Evolutionary conservation across 2,329 filamentous ascomycete genomes (phyloP).

Genomic region (Cordyceps pruinosa): DNA sequence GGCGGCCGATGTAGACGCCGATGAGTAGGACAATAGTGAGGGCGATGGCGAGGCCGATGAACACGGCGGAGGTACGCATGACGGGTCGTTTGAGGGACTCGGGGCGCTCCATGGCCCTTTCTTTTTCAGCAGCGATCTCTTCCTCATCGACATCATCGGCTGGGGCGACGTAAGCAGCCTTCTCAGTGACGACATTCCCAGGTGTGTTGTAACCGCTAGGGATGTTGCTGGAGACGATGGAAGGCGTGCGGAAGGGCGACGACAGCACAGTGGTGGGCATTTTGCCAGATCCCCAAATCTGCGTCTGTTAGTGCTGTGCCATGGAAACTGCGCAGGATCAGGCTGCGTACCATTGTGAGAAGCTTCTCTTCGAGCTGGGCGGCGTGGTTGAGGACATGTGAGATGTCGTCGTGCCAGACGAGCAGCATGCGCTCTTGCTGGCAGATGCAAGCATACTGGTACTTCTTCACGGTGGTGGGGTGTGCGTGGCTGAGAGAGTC

Average conservation of each 20-base stretch:
- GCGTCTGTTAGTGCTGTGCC: constrained; percentile 12
- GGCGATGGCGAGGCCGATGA: constrained; percentile 31
- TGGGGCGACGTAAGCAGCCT: constrained; percentile 11
- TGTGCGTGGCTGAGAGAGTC: constrained; percentile 34
- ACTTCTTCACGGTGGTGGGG: constrained; percentile 33
- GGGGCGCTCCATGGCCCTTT: constrained; percentile 19
- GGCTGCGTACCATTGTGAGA: constrained; percentile 25
- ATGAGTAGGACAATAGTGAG: constrained; percentile 32
- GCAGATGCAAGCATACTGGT: constrained; percentile 36
- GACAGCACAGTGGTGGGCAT: background rate
- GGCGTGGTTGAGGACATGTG: constrained; percentile 33
- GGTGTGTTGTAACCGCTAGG: constrained; percentile 8
- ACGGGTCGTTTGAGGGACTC: constrained; percentile 38
- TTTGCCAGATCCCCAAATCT: constrained; percentile 11
- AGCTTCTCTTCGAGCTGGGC: constrained; percentile 28
- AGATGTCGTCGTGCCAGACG: constrained; percentile 36
- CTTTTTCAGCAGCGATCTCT: constrained; percentile 15
- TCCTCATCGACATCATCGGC: constrained; percentile 19
- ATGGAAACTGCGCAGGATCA: constrained; percentile 12
- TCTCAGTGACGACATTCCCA: constrained; percentile 13
- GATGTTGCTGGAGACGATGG: background rate
- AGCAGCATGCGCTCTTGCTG: constrained; percentile 34
- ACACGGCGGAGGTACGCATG: constrained; percentile 29
- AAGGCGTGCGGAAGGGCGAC: constrained; percentile 1
- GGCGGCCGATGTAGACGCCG: constrained; percentile 30